Conservation (phyloP, 768 basidiomycete species). For the Russula sp. region DNA sequence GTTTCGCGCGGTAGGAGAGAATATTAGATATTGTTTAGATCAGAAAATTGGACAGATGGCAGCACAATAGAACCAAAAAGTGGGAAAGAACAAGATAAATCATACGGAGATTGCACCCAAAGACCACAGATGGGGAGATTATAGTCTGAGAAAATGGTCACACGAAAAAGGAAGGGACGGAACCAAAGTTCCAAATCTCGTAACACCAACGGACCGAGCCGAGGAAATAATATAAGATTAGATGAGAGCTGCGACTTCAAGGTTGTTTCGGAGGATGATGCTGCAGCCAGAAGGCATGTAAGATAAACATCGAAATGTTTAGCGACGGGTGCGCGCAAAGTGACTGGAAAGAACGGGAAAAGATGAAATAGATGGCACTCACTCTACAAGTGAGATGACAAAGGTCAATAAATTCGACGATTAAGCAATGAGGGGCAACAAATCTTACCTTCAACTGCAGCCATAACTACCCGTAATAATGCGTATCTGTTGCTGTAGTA, state of each 20-base stretch:
- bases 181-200: slow-evolving; percentile 5
- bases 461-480: slow-evolving; percentile 88
- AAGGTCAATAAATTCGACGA: slow-evolving; percentile 19
- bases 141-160: slow-evolving; percentile 20
- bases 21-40: slow-evolving; percentile 35
- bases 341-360: slow-evolving; percentile 34
- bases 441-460: slow-evolving; percentile 85
- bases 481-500: slow-evolving; percentile 88
- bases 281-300: slow-evolving; percentile 42
- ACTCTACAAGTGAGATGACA: slow-evolving; percentile 54
- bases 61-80: slow-evolving; percentile 25
- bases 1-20: slow-evolving; percentile 31
- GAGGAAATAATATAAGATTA: slow-evolving; percentile 36
- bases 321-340: slow-evolving; percentile 32
- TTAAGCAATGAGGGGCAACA: slow-evolving; percentile 14
- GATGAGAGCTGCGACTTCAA: slow-evolving; percentile 64
- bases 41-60: slow-evolving; percentile 33
- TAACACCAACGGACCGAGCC: slow-evolving; percentile 22
- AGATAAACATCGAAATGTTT: slow-evolving; percentile 38
- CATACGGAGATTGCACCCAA: slow-evolving; percentile 25
- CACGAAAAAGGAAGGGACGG: slow-evolving; percentile 21
- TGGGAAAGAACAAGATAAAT: slow-evolving; percentile 13
- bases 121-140: slow-evolving; percentile 16
- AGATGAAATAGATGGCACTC: slow-evolving; percentile 45
- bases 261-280: slow-evolving; percentile 65